These are phyloP conservation scores for Sophora flavescens DNA, from an alignment of 306 rosid genomes.

Conservation along the genomic window DNA sequence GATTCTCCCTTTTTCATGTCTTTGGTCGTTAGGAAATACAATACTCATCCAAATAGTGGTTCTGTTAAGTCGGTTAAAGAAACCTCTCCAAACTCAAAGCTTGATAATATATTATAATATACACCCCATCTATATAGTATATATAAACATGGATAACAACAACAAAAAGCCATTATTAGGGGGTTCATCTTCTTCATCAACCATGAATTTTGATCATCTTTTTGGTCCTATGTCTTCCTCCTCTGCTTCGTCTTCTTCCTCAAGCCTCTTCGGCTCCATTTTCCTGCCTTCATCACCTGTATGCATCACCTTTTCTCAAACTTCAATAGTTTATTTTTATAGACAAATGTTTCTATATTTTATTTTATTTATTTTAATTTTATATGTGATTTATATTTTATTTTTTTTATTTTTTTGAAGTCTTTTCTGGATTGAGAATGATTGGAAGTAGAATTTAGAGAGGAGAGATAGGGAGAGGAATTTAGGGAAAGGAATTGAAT, in stretches of 20 bases:
- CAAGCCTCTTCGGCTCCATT: conserved; percentile 67
- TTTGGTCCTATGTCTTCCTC: conserved; percentile 73
- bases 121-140: background rate
- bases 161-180: conserved; percentile 53
- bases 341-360: too few species aligned
- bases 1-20: conserved; percentile 25
- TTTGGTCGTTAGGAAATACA: conserved; percentile 50
- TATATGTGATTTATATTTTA: too few species aligned
- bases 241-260: conserved; percentile 58
- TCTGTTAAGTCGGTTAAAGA: conserved; percentile 54
- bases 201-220: conserved; percentile 67
- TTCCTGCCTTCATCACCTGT: conserved; percentile 78
- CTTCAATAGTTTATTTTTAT: too few species aligned
- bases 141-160: conserved; percentile 40
- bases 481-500: too few species aligned
- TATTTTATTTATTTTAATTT: background rate
- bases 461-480: too few species aligned
- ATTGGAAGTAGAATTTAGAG: too few species aligned
- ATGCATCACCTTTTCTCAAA: conserved; percentile 34
- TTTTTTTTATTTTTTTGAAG: too few species aligned
- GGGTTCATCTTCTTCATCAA: conserved; percentile 60
- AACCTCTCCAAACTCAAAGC: background rate
- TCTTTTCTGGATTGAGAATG: background rate
- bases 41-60: conserved; percentile 48
- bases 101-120: too few species aligned